A percentile compares a stretch with the other conserved stretches of the same genome.
phyloP scores from a whole-genome alignment of 768 basidiomycete species.

The Kwoniella sp. region DNA sequence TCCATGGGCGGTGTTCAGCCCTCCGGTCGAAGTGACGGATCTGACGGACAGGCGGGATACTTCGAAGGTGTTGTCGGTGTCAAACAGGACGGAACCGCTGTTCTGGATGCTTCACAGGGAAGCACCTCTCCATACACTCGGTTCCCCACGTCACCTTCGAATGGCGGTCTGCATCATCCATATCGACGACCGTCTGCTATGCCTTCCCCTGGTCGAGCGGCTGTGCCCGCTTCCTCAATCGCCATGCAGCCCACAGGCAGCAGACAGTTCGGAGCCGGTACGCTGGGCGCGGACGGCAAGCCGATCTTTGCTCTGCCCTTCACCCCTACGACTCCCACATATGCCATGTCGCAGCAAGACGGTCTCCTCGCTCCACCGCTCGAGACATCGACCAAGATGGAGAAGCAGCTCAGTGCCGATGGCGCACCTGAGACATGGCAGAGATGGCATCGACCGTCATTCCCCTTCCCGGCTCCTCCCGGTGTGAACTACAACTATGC shows the following conservation, averaged over 20 bases:
- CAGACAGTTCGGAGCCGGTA: slow-evolving; percentile 15
- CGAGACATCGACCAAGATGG: slow-evolving; percentile 31
- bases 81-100: slow-evolving; percentile 40
- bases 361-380: slow-evolving; percentile 30
- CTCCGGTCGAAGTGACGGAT: slow-evolving; percentile 17
- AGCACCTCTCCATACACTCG: slow-evolving; percentile 26
- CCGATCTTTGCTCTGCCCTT: slow-evolving; percentile 47
- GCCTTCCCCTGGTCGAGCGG: slow-evolving; percentile 10
- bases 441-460: slow-evolving; percentile 53
- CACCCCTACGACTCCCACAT: slow-evolving; percentile 14
- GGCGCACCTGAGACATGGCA: slow-evolving; percentile 32
- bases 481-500: slow-evolving; percentile 35
- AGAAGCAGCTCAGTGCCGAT: slow-evolving; percentile 31
- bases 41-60: slow-evolving; percentile 33
- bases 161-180: slow-evolving; percentile 29
- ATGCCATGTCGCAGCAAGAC: slow-evolving; percentile 12
- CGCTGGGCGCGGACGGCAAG: slow-evolving; percentile 32
- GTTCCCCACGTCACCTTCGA: slow-evolving; percentile 23
- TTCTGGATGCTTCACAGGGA: slow-evolving; percentile 23
- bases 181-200: slow-evolving; percentile 30
- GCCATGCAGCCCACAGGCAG: slow-evolving; percentile 5
- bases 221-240: slow-evolving; percentile 1
- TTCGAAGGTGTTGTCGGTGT: slow-evolving; percentile 48
- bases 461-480: slow-evolving; percentile 52
- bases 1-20: slow-evolving; percentile 8